Conservation (phyloP, 768 basidiomycete genomes). For the Mycena albidolilacea region DNA sequence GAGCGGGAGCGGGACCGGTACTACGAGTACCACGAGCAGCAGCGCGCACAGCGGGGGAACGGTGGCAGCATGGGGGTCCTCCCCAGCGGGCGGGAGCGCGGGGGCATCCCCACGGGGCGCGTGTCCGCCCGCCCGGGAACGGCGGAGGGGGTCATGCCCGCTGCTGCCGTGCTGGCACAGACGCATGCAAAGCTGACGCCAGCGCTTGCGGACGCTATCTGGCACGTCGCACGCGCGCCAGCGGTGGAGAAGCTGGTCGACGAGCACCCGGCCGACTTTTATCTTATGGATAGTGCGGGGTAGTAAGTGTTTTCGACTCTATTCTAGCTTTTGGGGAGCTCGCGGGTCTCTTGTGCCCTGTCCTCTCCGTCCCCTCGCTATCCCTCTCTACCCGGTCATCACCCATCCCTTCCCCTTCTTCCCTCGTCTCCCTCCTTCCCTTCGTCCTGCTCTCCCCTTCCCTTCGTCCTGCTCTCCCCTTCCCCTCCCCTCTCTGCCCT, state of each 20-base stretch:
- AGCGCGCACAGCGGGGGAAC: no score
- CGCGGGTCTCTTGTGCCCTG: neutral
- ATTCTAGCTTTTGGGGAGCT: neutral
- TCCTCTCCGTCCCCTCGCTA: neutral
- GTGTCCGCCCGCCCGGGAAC: constrained; percentile 13
- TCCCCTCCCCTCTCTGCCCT: no score
- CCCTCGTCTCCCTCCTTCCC: no score
- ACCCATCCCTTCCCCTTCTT: neutral
- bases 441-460: no score
- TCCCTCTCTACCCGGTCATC: no score
- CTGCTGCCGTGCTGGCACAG: constrained; percentile 51
- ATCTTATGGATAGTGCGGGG: constrained; percentile 75
- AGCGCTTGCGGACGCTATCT: constrained; percentile 65
- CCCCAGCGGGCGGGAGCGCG: neutral
- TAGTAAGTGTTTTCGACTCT: constrained; percentile 41
- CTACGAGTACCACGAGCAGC: no score
- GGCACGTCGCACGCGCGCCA: constrained; percentile 65
- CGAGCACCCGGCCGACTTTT: constrained; percentile 70
- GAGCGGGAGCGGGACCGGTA: neutral
- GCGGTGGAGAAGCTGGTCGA: constrained; percentile 49
- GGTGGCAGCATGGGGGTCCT: no score
- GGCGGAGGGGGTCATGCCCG: neutral
- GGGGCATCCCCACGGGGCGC: constrained; percentile 13
- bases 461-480: no score
- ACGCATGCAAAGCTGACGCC: constrained; percentile 56